Evolutionary conservation across 176 grass and related monocot species (phyloP), one percentile per base, ranked within the genome.

Genomic region (Carex littledalei): DNA sequence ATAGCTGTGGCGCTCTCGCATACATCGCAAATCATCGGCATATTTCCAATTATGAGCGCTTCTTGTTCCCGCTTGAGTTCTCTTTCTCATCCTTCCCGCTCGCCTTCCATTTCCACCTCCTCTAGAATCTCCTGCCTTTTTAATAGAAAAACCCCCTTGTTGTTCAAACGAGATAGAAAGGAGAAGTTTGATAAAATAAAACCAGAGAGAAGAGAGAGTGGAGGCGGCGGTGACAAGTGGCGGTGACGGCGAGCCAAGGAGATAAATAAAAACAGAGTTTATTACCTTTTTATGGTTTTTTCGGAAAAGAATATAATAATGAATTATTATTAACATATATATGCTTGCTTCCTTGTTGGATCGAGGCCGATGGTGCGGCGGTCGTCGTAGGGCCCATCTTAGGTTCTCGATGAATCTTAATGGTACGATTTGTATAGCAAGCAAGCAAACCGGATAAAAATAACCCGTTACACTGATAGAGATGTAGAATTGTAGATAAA

Each of bases 1-100:
- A 90, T 92, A 60, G 95, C 93, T 49, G 91, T 84, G 55, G 95
- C 93, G 84, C 89, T 90, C 86, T 98, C 95, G 88, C 95, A 98
- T 47, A 95, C 95, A 79, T 98, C 95, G 87, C 95, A 98, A 86
- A 98, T 95, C 87, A 92, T 93, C 86, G 92, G 93, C 95, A 98
- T 98, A 17, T 3, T 83, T 61, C 5, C 34, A 68, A 18, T 83
- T 83, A 66, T 41, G 6, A 24, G 60, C 60, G 17, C 39, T 37
- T 21, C 75, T 21, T 35, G 11, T 54, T 50, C 47, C 78, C 52
- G 16, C 16, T 16, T 85, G n/a, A 65, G 62, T 76, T 52, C 66
- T 49, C 63, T 24, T 55, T 86, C 85, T 77, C 69, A 45, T 68
- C 50, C 61, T 14, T 35, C 24, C 55, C 62, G 5, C 75, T 15